These are phyloP conservation scores for Aspergillus fumigatus DNA, from an alignment of 2,329 filamentous ascomycete genomes.

Conservation along the genomic window DNA sequence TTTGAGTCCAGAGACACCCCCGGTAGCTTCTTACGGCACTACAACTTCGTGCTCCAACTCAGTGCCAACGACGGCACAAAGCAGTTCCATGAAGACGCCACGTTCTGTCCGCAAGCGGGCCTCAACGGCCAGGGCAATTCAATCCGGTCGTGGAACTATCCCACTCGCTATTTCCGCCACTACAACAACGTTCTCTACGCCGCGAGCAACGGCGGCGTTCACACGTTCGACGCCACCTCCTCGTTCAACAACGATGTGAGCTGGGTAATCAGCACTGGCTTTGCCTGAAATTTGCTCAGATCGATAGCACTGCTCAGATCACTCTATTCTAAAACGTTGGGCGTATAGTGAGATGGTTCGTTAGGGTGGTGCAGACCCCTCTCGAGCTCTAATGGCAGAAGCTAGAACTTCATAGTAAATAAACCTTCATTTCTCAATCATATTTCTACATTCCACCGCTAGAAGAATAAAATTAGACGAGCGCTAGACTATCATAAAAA, in stretches of 20 bases:
- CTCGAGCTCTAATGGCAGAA: too few relatives aligned
- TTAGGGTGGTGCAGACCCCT: too few relatives aligned
- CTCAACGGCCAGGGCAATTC: constrained; percentile 50
- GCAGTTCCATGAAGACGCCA: constrained; percentile 57
- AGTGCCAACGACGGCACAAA: constrained; percentile 52
- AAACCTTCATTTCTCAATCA: too few relatives aligned
- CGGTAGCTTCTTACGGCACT: constrained; percentile 57
- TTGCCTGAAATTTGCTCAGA: constrained; percentile 34
- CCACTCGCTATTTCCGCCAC: constrained; percentile 56
- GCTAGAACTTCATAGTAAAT: too few relatives aligned
- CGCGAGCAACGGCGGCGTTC: constrained; percentile 54
- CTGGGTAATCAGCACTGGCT: constrained; percentile 44
- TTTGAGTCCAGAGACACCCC: constrained; percentile 58
- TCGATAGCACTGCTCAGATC: too few relatives aligned
- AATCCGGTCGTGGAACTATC: constrained; percentile 57
- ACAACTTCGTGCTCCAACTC: constrained; percentile 49
- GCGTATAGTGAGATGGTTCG: too few relatives aligned
- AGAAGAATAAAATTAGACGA: too few relatives aligned
- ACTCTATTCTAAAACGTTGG: too few relatives aligned
- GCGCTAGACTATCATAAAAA: too few relatives aligned
- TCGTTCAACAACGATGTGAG: constrained; percentile 54
- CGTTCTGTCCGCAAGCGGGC: constrained; percentile 55
- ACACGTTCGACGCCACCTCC: constrained; percentile 47
- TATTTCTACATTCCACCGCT: too few relatives aligned
- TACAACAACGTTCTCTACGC: constrained; percentile 45